Evolutionary conservation across 495 filamentous ascomycete genomes (phyloP).

Genomic region (Neurospora tetraspora): DNA sequence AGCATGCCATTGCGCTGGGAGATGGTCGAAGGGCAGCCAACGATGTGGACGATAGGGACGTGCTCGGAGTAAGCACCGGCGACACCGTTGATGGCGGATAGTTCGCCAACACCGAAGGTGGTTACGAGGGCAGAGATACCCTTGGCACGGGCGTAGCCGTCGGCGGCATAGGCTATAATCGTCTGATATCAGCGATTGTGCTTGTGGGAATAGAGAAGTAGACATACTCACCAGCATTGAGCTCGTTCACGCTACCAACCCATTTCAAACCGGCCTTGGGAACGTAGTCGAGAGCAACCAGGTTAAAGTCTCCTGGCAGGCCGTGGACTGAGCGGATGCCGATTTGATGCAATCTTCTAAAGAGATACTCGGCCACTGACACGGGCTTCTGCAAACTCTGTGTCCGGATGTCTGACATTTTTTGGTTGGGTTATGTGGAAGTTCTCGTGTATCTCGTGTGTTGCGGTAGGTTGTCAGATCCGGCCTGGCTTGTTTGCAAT

Average conservation of each 20-base stretch:
- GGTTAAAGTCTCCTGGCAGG: conserved; percentile 71
- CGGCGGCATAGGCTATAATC: conserved; percentile 56
- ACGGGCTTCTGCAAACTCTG: conserved; percentile 34
- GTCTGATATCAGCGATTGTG: not conserved
- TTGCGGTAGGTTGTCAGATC: not conserved
- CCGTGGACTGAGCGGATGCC: conserved; percentile 60
- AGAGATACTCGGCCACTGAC: conserved; percentile 53
- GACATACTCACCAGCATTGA: conserved; percentile 55
- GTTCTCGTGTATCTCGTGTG: not conserved
- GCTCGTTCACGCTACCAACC: conserved; percentile 73
- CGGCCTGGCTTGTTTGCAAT: not conserved
- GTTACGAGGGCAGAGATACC: conserved; percentile 65
- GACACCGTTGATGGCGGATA: conserved; percentile 64
- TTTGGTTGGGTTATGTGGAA: not conserved
- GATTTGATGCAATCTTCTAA: conserved; percentile 56
- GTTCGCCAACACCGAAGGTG: conserved; percentile 73
- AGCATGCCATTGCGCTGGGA: conserved; percentile 53
- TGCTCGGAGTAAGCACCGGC: conserved; percentile 66
- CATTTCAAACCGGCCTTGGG: conserved; percentile 54
- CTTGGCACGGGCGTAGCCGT: conserved; percentile 69
- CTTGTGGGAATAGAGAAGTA: not conserved
- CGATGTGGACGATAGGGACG: conserved; percentile 73
- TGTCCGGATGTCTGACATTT: conserved; percentile 27
- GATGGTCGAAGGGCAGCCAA: conserved; percentile 55
- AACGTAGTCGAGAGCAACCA: conserved; percentile 58